These are phyloP conservation scores for Fusarium drepaniforme DNA, from an alignment of 2,329 filamentous ascomycete species.

Conservation along the genomic window DNA sequence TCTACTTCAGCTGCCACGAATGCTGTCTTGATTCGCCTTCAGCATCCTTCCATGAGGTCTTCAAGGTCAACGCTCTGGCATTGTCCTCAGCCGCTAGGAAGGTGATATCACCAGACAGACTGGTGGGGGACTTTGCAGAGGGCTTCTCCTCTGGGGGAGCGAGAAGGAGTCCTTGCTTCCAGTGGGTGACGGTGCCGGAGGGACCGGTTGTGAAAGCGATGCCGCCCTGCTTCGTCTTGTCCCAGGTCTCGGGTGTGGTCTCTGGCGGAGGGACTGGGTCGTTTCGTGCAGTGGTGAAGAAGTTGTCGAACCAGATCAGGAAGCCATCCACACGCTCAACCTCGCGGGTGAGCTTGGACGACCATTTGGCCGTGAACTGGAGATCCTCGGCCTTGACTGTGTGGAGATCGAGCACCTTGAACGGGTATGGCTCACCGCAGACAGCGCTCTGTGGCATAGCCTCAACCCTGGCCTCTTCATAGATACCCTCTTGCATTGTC, in stretches of 20 bases:
- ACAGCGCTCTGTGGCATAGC: slow-evolving; percentile 73
- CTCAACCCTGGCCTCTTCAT: slow-evolving; percentile 85
- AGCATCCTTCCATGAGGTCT: slow-evolving; percentile 69
- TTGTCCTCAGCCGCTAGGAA: slow-evolving; percentile 79
- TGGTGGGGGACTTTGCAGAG: slow-evolving; percentile 62
- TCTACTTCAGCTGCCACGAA: slow-evolving; percentile 63
- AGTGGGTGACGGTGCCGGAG: slow-evolving; percentile 82
- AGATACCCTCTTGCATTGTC: slow-evolving; percentile 86
- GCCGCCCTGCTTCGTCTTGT: slow-evolving; percentile 66
- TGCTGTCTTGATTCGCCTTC: slow-evolving; percentile 58
- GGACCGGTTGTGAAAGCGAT: slow-evolving; percentile 93
- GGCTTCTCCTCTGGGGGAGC: slow-evolving; percentile 69
- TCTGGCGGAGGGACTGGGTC: slow-evolving; percentile 62
- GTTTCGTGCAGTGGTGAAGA: slow-evolving; percentile 78
- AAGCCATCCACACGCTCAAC: slow-evolving; percentile 85
- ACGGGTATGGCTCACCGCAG: slow-evolving; percentile 71
- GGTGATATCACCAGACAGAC: slow-evolving; percentile 74
- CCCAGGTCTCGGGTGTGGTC: slow-evolving; percentile 73
- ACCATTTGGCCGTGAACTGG: slow-evolving; percentile 78
- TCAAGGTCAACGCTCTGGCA: slow-evolving; percentile 75
- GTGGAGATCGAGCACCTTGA: slow-evolving; percentile 83
- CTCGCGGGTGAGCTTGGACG: slow-evolving; percentile 69
- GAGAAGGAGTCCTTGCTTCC: slow-evolving; percentile 86
- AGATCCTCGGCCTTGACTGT: slow-evolving; percentile 78
- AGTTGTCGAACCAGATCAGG: slow-evolving; percentile 93